A percentile compares a stretch with the other conserved stretches of the same genome.
Evolutionary conservation across 2,329 filamentous ascomycete species (phyloP).

Genomic region (Aureobasidium namibiae): DNA sequence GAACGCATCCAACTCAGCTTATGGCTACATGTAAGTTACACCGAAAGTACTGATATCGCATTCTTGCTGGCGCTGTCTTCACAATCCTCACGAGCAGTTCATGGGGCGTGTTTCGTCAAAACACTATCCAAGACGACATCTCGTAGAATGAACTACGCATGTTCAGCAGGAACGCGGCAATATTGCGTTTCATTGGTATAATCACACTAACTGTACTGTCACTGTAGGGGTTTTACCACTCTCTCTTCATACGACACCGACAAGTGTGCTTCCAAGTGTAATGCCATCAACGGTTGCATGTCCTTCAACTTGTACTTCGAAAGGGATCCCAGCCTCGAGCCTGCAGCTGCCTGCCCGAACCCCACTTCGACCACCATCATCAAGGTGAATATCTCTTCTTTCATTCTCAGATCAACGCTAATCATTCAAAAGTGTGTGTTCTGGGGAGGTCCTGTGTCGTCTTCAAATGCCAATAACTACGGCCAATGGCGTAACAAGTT

Average conservation of each 20-base stretch:
- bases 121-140: too few species aligned
- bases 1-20: slow-evolving; percentile 14
- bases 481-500: slow-evolving; percentile 14
- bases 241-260: slow-evolving; percentile 8
- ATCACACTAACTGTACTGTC: too few species aligned
- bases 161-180: too few species aligned
- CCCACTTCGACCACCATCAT: slow-evolving; percentile 14
- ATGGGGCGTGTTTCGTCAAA: too few species aligned
- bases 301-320: slow-evolving; percentile 18
- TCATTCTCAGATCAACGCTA: neutral
- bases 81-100: too few species aligned
- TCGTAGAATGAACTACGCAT: too few species aligned
- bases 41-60: too few species aligned
- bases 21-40: slow-evolving; percentile 16
- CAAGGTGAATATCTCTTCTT: neutral
- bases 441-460: slow-evolving; percentile 14
- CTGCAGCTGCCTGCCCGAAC: slow-evolving; percentile 12
- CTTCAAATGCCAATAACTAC: slow-evolving; percentile 12
- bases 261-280: slow-evolving; percentile 14
- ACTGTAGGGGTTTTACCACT: slow-evolving; percentile 11
- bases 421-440: slow-evolving; percentile 13
- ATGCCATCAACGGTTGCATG: slow-evolving; percentile 13
- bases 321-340: slow-evolving; percentile 15
- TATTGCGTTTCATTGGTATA: too few species aligned
- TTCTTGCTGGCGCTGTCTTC: too few species aligned